These are phyloP conservation scores for Tulasnella sp. DNA, from an alignment of 768 basidiomycete species.

Conservation along the genomic window DNA sequence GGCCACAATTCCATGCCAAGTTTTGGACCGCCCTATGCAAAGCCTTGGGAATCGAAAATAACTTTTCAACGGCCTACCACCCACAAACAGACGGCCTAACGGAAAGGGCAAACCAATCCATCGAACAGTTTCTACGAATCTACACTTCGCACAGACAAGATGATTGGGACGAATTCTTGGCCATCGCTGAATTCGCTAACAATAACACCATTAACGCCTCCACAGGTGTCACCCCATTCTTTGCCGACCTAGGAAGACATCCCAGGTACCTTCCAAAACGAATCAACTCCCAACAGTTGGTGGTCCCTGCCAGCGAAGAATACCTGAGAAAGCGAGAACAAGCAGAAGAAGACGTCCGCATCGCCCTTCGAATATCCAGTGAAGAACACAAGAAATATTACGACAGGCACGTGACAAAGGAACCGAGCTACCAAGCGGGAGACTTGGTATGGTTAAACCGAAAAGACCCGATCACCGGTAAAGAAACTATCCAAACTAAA, in stretches of 20 bases:
- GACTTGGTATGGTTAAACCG: neutral
- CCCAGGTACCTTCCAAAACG: neutral
- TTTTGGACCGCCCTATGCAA: neutral
- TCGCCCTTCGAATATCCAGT: neutral
- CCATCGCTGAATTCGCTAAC: too few relatives aligned
- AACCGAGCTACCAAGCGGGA: neutral
- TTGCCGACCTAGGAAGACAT: neutral
- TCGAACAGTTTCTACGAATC: too few relatives aligned
- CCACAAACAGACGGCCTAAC: too few relatives aligned
- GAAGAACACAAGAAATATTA: neutral
- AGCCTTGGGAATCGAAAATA: neutral
- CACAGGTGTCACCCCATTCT: neutral
- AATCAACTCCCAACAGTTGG: neutral
- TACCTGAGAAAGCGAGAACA: too few relatives aligned
- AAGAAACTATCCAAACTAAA: neutral
- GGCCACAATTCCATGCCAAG: neutral
- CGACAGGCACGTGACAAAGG: neutral
- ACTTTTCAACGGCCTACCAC: too few relatives aligned
- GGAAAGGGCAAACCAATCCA: too few relatives aligned
- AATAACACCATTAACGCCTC: neutral
- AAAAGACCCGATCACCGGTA: neutral
- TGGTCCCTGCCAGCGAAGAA: neutral
- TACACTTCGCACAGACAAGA: neutral
- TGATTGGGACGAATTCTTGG: neutral
- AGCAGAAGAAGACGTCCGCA: neutral